These are phyloP conservation scores for Agarophyton chilense DNA, from an alignment of 23 red algal species.

Conservation along the genomic window DNA sequence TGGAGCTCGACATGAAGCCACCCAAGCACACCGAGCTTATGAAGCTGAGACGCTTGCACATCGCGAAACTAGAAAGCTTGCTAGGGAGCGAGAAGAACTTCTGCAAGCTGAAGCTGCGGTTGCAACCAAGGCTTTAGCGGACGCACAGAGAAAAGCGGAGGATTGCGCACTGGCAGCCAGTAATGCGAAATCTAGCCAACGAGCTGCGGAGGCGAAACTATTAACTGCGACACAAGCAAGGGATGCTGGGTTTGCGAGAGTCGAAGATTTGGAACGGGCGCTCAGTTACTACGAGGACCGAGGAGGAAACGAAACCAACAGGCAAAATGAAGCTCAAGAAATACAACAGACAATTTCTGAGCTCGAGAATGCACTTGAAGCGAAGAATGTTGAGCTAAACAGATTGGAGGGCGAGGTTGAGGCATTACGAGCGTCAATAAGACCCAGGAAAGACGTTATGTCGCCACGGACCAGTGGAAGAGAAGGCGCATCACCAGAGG, in stretches of 20 bases:
- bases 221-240: slow-evolving; percentile 35
- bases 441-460: slow-evolving; percentile 25
- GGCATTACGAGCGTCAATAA: slow-evolving; percentile 38
- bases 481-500: slow-evolving; percentile 22
- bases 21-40: slow-evolving; percentile 48
- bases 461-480: slow-evolving; percentile 25
- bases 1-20: slow-evolving; percentile 63
- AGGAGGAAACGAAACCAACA: slow-evolving; percentile 32
- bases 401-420: slow-evolving; percentile 67
- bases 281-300: slow-evolving; percentile 40
- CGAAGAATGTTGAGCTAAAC: slow-evolving; percentile 77
- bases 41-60: slow-evolving; percentile 68
- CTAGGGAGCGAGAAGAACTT: slow-evolving; percentile 60
- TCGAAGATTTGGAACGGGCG: slow-evolving; percentile 47
- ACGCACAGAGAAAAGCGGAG: slow-evolving; percentile 66
- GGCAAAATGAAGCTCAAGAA: slow-evolving; percentile 55
- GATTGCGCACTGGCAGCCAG: slow-evolving; percentile 24
- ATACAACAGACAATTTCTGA: slow-evolving; percentile 60
- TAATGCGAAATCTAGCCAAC: slow-evolving; percentile 46
- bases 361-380: slow-evolving; percentile 77
- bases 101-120: slow-evolving; percentile 51
- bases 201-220: slow-evolving; percentile 58
- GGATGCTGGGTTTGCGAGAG: slow-evolving; percentile 61
- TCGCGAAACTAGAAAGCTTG: slow-evolving; percentile 50
- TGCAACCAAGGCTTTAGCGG: slow-evolving; percentile 62